phyloP scores from a whole-genome alignment of 768 basidiomycete genomes.

The Tylopilus sp. region DNA sequence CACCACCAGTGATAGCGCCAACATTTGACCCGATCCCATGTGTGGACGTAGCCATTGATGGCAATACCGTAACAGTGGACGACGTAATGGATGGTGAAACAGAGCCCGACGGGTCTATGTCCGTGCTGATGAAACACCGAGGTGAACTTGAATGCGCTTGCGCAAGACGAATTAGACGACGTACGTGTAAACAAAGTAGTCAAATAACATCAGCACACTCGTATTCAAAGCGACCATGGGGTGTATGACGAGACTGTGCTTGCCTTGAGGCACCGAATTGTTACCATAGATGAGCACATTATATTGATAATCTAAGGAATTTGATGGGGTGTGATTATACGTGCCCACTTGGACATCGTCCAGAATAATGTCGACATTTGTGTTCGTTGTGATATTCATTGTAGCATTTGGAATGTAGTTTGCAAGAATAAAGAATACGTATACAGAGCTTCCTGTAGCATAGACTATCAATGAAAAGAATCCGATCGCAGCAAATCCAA shows the following conservation, averaged over 20 bases:
- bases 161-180: neutral
- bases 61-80: no score
- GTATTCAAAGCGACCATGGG: neutral
- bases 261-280: neutral
- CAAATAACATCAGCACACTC: conserved; percentile 11
- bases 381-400: neutral
- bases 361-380: conserved; percentile 5
- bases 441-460: conserved; percentile 10
- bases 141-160: no score
- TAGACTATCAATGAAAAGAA: neutral
- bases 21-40: neutral
- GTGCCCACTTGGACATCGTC: neutral
- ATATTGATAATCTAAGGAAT: conserved; percentile 7
- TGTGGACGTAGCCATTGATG: no score
- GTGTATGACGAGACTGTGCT: conserved; percentile 12
- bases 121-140: no score
- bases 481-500: neutral
- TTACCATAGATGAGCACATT: conserved; percentile 14
- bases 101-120: no score
- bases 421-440: conserved; percentile 18
- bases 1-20: conserved; percentile 7
- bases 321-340: neutral
- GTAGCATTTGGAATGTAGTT: neutral
- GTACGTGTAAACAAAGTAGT: conserved; percentile 20
- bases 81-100: no score